A percentile compares a stretch with the other conserved stretches of the same genome.
Conservation (phyloP, 805 yeast species). For the Jamesozyma lodderae region DNA sequence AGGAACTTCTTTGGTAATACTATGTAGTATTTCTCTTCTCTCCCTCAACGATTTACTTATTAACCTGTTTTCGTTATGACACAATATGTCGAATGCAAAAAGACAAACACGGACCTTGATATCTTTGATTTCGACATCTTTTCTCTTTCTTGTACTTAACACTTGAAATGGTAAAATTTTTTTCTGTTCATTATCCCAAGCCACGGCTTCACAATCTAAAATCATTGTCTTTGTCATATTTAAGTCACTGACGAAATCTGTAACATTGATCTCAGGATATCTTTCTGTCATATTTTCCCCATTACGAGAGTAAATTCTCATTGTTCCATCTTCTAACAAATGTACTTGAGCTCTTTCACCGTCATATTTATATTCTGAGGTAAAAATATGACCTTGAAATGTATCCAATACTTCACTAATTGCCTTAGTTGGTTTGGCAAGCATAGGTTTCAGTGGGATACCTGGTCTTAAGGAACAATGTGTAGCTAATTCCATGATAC, state of each 20-base stretch:
- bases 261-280: constrained; percentile 82
- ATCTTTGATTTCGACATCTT: constrained; percentile 79
- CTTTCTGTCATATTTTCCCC: constrained; percentile 95
- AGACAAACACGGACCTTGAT: constrained; percentile 87
- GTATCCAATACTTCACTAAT: constrained; percentile 86
- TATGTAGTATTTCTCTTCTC: constrained; percentile 53
- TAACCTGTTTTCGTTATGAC: constrained; percentile 61
- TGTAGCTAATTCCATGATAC: constrained; percentile 55
- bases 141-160: constrained; percentile 85
- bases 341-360: constrained; percentile 98
- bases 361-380: constrained; percentile 95
- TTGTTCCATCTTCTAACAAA: constrained; percentile 51
- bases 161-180: constrained; percentile 91
- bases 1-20: constrained; percentile 48
- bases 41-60: constrained; percentile 59
- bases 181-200: constrained; percentile 76
- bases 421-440: constrained; percentile 94
- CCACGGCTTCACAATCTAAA: constrained; percentile 94
- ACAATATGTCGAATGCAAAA: constrained; percentile 83
- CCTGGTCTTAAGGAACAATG: constrained; percentile 80
- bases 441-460: constrained; percentile 93
- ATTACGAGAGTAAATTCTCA: constrained; percentile 81
- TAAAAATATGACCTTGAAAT: constrained; percentile 74
- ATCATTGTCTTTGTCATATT: constrained; percentile 48
- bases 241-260: constrained; percentile 41